Conservation (phyloP, 2,329 filamentous ascomycete species). For the Beauveria varroae region DNA sequence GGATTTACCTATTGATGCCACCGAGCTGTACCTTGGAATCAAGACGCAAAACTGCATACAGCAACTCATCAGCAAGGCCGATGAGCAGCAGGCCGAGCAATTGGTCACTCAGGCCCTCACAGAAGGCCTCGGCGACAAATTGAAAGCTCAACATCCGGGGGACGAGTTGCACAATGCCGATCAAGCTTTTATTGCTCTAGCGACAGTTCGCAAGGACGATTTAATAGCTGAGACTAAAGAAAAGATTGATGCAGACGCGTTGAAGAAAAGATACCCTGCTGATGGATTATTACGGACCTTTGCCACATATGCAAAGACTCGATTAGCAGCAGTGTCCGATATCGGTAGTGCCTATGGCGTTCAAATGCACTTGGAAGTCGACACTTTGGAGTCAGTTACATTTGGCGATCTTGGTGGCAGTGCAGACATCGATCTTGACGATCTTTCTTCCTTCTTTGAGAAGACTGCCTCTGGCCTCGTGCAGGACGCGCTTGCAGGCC, state of each 20-base stretch:
- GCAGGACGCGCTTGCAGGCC: slow-evolving; percentile 31
- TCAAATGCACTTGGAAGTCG: slow-evolving; percentile 24
- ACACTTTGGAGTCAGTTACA: slow-evolving; percentile 21
- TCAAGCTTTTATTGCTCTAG: slow-evolving; percentile 25
- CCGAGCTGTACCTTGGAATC: slow-evolving; percentile 38
- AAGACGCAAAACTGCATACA: slow-evolving; percentile 47
- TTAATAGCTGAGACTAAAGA: slow-evolving; percentile 21
- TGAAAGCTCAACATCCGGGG: slow-evolving; percentile 27
- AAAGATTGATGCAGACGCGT: slow-evolving; percentile 15
- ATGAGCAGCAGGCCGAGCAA: slow-evolving; percentile 43
- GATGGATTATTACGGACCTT: slow-evolving; percentile 31
- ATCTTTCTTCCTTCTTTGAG: slow-evolving; percentile 35
- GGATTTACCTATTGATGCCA: slow-evolving; percentile 33
- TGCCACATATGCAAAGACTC: slow-evolving; percentile 24
- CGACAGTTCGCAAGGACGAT: slow-evolving; percentile 26
- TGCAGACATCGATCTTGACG: slow-evolving; percentile 30
- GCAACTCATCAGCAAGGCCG: slow-evolving; percentile 41
- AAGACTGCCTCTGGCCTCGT: slow-evolving; percentile 34
- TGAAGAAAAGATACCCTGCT: slow-evolving; percentile 33
- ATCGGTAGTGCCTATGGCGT: slow-evolving; percentile 29
- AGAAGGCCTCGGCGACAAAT: slow-evolving; percentile 44
- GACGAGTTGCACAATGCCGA: slow-evolving; percentile 28
- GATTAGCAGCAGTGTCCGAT: slow-evolving; percentile 26
- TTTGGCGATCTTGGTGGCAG: slow-evolving; percentile 21
- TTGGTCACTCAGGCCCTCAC: slow-evolving; percentile 49